Evolutionary conservation across 1,284 basidiomycete species (phyloP).

Genomic region (Sanguinoderma infundibulare): DNA sequence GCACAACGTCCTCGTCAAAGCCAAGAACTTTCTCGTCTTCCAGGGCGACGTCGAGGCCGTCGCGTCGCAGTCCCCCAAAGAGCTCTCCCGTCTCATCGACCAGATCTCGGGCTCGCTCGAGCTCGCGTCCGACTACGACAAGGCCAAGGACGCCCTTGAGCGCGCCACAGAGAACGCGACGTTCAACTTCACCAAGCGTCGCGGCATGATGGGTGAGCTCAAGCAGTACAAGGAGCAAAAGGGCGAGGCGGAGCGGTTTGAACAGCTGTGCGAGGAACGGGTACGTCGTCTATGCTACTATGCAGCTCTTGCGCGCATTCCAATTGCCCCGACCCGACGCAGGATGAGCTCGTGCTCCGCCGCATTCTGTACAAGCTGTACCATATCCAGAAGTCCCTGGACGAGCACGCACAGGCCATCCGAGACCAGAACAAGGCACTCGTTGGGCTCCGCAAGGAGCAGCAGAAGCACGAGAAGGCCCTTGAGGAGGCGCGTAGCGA

Average conservation of each 20-base stretch:
- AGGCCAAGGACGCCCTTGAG: conserved; percentile 86
- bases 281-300: conserved; percentile 46
- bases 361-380: conserved; percentile 90
- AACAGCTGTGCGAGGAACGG: conserved; percentile 73
- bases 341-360: conserved; percentile 84
- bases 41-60: conserved; percentile 99
- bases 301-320: background rate
- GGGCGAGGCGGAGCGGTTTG: conserved; percentile 90
- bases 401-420: conserved; percentile 72
- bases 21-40: conserved; percentile 99
- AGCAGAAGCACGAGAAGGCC: conserved; percentile 70
- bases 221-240: conserved; percentile 99
- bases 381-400: conserved; percentile 86
- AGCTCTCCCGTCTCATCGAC: conserved; percentile 91
- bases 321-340: background rate
- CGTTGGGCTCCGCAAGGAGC: conserved; percentile 67
- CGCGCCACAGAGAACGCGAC: conserved; percentile 93
- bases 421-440: conserved; percentile 75
- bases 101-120: conserved; percentile 96
- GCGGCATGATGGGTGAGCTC: conserved; percentile 93
- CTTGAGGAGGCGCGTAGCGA: conserved; percentile 79
- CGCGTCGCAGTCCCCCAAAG: conserved; percentile 92
- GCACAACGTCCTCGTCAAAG: conserved; percentile 98
- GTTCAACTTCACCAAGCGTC: conserved; percentile 91
- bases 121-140: conserved; percentile 88